Percentiles rank a stretch among this genome's conserved stretches.
Conservation (phyloP, 768 basidiomycete genomes). For the Trametes gibbosa region DNA sequence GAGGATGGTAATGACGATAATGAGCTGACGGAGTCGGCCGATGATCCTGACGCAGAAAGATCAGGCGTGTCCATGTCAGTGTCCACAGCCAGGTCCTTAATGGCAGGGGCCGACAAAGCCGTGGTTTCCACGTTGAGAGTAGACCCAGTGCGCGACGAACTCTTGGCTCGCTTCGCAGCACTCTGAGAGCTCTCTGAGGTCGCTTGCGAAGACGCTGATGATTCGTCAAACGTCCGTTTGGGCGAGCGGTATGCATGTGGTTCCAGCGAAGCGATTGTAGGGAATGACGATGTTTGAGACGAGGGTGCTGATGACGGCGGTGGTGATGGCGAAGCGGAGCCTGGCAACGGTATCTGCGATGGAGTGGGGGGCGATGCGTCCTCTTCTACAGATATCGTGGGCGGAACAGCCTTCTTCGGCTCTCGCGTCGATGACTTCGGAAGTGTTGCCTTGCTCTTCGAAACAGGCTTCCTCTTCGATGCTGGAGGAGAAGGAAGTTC, state of each 20-base stretch:
- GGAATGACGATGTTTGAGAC: constrained; percentile 19
- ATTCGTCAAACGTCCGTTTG: constrained; percentile 61
- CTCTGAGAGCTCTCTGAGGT: constrained; percentile 31
- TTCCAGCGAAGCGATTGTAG: constrained; percentile 13
- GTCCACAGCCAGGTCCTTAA: constrained; percentile 16
- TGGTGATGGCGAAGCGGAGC: constrained; percentile 35
- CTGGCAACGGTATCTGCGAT: constrained; percentile 36
- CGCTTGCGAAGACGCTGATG: constrained; percentile 38
- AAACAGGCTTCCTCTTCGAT: constrained; percentile 32
- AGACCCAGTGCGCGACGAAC: constrained; percentile 22
- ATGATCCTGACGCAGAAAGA: constrained; percentile 24
- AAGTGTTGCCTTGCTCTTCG: constrained; percentile 25
- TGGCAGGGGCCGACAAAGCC: neutral
- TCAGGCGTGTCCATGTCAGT: constrained; percentile 30
- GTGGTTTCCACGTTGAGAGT: neutral
- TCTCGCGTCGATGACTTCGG: constrained; percentile 5
- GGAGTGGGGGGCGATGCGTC: constrained; percentile 26
- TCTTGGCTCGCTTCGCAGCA: constrained; percentile 30
- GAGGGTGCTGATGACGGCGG: constrained; percentile 17
- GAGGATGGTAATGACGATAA: constrained; percentile 38
- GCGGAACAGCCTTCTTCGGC: constrained; percentile 15
- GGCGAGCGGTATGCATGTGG: constrained; percentile 46
- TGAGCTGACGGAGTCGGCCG: constrained; percentile 34
- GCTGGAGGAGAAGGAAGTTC: constrained; percentile 32
- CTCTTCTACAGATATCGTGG: constrained; percentile 2